Base-by-base conservation (phyloP, 1,284 basidiomycete genomes). In the Anthracocystis panici-leucophaei region DNA sequence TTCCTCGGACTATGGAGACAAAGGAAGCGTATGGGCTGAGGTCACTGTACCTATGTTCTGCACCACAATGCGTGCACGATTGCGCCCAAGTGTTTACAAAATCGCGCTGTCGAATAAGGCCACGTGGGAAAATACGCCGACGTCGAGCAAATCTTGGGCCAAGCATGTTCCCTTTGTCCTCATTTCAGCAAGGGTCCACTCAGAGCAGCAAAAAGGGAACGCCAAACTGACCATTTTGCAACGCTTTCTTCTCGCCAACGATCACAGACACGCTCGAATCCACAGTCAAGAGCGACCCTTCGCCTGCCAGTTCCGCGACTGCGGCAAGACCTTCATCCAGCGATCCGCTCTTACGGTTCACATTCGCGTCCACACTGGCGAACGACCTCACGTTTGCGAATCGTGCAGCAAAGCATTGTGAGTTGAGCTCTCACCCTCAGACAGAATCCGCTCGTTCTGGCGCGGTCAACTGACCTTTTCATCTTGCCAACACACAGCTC, bases 371-470 rank as follows among this genome's bases (percentile, higher is more conserved):
- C 93, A 95, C 81, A 94, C 93, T 1, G 80, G 82, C 16, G 80
- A 94, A 87, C 92, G 92, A 81, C 93, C 93, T 9, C 93, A 94
- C 84, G 89, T 89, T 56, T 95, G 93, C 64, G 16, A 91, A 89
- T 20, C 93, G 91, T 84, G 83, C 61, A 57, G 60, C 59, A 81
- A 82, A 45, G 79, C 82, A 4, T 83, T 83, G 71, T 78, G 58
- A 66, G 76, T 76, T 1, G 14, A 20, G 8, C 6, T 18, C 27
- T 21, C 21, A 7, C 12, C 18, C 27, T 1, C 6, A 12, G 18
- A 14, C 5, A 10, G 18, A 29, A 14, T 12, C 14, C 12, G 35
- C 35, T 38, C 14, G 16, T 18, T 31, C 12, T 27, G 29, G 2
- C 16, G 3, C 20, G 14, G 10, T 21, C 49, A 21, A 10, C 59